Percentiles rank a stretch among this genome's conserved stretches.
Conservation (phyloP, 768 basidiomycete species). For the Serendipita vermifera region DNA sequence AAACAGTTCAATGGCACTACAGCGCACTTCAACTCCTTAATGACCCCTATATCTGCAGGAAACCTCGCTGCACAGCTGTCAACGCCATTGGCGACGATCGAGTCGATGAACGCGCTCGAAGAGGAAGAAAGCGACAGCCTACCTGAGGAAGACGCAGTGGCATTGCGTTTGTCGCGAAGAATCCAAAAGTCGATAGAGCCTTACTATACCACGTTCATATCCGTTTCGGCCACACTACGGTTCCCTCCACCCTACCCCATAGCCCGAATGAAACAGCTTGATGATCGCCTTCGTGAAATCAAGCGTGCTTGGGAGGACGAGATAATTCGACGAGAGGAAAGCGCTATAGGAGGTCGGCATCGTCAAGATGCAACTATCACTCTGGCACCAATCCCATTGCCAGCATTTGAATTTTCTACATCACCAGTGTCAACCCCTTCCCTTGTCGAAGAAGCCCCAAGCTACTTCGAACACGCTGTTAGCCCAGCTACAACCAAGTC, state of each 20-base stretch:
- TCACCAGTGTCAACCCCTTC: constrained; percentile 2
- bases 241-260: constrained; percentile 90
- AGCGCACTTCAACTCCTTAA: not conserved
- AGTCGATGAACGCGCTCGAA: constrained; percentile 25
- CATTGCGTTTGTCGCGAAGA: constrained; percentile 52
- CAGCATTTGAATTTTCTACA: not conserved
- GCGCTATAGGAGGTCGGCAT: constrained; percentile 18
- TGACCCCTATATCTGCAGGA: constrained; percentile 8
- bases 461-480: constrained; percentile 10
- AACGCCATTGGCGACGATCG: constrained; percentile 15
- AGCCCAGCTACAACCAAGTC: not conserved
- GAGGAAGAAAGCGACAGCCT: constrained; percentile 31
- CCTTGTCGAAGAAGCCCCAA: constrained; percentile 8
- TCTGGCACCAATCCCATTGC: not conserved
- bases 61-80: constrained; percentile 14
- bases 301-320: constrained; percentile 82
- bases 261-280: constrained; percentile 74
- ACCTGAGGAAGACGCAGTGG: constrained; percentile 60
- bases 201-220: constrained; percentile 77
- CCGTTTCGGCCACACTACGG: constrained; percentile 81
- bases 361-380: constrained; percentile 24
- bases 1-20: constrained; percentile 1
- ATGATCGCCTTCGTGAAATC: constrained; percentile 55
- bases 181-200: constrained; percentile 75
- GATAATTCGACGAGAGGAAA: constrained; percentile 63